Evolutionary conservation across 306 rosid genomes (phyloP).

Genomic region (Sechiopsis laciniata): DNA sequence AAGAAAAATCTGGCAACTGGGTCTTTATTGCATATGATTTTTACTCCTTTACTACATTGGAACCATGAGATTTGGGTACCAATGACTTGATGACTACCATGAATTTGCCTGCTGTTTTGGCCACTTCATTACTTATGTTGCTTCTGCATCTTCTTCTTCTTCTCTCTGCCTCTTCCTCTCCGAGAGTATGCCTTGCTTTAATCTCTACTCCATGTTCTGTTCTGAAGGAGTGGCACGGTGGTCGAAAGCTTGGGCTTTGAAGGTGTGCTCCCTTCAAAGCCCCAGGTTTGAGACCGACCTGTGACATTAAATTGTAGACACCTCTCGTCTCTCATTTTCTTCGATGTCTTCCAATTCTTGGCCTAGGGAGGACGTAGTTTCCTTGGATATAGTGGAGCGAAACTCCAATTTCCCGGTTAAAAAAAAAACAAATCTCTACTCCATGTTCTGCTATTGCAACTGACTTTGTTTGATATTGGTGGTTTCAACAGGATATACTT

Average conservation of each 20-base stretch:
- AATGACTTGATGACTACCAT: conserved; percentile 38
- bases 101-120: conserved; percentile 36
- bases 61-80: conserved; percentile 17
- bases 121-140: conserved; percentile 30
- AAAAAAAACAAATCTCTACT: not conserved
- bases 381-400: too few species aligned
- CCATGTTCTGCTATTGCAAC: conserved; percentile 19
- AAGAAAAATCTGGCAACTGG: conserved; percentile 28
- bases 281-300: too few species aligned
- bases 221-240: too few species aligned
- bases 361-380: too few species aligned
- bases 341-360: too few species aligned
- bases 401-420: too few species aligned
- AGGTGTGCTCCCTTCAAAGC: too few species aligned
- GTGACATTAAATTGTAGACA: too few species aligned
- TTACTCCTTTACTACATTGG: conserved; percentile 16
- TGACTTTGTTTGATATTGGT: not conserved
- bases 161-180: conserved; percentile 40
- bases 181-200: conserved; percentile 35
- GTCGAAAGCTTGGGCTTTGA: too few species aligned
- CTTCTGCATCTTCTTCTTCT: conserved; percentile 31
- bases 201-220: conserved; percentile 17
- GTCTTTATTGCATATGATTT: conserved; percentile 32
- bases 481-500: conserved; percentile 41
- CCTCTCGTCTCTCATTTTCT: too few species aligned